Percentiles rank a stretch among this genome's conserved stretches.
Conservation (phyloP, 2,329 filamentous ascomycete genomes). For the Periconia sp. region DNA sequence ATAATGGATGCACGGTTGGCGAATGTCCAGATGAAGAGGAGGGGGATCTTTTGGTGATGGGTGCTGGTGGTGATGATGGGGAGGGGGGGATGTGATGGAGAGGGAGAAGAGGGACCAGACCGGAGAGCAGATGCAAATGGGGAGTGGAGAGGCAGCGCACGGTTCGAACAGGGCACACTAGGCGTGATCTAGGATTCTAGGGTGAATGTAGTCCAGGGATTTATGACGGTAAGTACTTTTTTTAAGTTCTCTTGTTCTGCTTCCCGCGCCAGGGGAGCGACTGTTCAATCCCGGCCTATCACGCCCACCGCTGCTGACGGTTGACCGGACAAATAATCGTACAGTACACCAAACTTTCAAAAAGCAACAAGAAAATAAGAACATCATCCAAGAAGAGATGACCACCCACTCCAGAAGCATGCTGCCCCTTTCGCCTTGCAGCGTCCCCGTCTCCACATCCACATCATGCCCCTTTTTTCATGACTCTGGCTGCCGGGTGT, state of each 20-base stretch:
- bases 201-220: slow-evolving; percentile 41
- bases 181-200: slow-evolving; percentile 20
- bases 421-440: background rate
- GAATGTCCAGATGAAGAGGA: slow-evolving; percentile 3
- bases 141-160: slow-evolving; percentile 16
- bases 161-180: slow-evolving; percentile 24
- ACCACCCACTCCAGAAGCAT: no score
- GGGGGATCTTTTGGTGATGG: slow-evolving; percentile 14
- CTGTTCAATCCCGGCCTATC: slow-evolving; percentile 3
- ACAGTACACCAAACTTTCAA: slow-evolving; percentile 4
- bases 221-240: slow-evolving; percentile 40
- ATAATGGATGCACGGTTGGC: slow-evolving; percentile 10
- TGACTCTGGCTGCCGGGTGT: background rate
- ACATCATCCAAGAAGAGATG: no score
- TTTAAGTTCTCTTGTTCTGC: slow-evolving; percentile 10
- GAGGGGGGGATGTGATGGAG: slow-evolving; percentile 17
- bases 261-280: background rate
- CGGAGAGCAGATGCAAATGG: background rate
- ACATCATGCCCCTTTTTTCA: background rate
- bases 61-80: slow-evolving; percentile 11
- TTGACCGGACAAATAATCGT: slow-evolving; percentile 7
- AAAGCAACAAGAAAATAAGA: slow-evolving; percentile 4
- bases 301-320: slow-evolving; percentile 9
- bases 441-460: background rate
- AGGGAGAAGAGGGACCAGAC: background rate